Conservation (phyloP, 768 basidiomycete species). For the Asterophora lycoperdoides region DNA sequence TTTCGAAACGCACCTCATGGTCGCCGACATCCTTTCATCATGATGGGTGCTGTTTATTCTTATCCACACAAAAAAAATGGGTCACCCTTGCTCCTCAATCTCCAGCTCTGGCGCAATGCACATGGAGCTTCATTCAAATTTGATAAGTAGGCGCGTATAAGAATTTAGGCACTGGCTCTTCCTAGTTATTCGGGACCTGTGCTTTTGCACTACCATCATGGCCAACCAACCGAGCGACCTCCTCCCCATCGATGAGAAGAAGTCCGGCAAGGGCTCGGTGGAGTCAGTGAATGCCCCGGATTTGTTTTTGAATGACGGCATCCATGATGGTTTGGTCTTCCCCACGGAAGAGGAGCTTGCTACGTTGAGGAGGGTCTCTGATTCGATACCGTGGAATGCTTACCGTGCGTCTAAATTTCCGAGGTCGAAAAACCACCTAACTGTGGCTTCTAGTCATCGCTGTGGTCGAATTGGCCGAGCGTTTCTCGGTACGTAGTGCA, state of each 20-base stretch:
- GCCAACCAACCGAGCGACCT: neutral
- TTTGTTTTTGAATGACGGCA: conserved; percentile 20
- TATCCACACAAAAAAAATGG: too few relatives aligned
- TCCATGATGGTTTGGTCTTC: conserved; percentile 54
- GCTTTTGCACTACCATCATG: neutral
- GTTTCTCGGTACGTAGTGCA: conserved; percentile 53
- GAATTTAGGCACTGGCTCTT: neutral
- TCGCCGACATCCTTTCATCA: too few relatives aligned
- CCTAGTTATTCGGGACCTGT: neutral
- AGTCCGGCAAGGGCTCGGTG: conserved; percentile 30
- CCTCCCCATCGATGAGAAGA: conserved; percentile 21
- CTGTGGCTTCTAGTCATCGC: conserved; percentile 47
- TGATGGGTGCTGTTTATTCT: too few relatives aligned
- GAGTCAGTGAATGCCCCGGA: neutral
- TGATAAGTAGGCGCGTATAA: neutral
- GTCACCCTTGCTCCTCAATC: too few relatives aligned
- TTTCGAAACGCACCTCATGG: too few relatives aligned
- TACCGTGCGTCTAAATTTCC: conserved; percentile 35
- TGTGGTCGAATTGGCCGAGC: conserved; percentile 64
- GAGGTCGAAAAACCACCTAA: neutral
- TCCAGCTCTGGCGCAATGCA: neutral
- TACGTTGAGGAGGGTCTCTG: conserved; percentile 59
- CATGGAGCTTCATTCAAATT: neutral
- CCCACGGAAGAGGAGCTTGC: conserved; percentile 58
- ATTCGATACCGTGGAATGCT: conserved; percentile 53